These are phyloP conservation scores for Sarocladiaceae sp. DNA, from an alignment of 2,329 filamentous ascomycete genomes.

Conservation along the genomic window DNA sequence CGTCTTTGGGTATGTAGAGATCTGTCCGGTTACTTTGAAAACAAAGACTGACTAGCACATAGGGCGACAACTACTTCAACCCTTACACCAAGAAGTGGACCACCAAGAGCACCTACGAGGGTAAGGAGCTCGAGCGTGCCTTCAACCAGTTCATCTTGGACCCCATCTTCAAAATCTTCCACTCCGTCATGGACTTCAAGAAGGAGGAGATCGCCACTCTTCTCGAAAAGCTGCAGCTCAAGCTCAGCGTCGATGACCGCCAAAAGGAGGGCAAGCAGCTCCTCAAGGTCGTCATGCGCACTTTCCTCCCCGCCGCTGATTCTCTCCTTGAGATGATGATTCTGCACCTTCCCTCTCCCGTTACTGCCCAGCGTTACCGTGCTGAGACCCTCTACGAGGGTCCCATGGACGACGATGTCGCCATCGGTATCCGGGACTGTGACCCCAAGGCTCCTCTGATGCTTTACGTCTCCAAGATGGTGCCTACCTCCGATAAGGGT, in stretches of 20 bases:
- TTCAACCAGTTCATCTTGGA: slow-evolving; percentile 99
- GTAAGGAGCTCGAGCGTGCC: slow-evolving; percentile 89
- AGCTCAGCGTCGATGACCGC: slow-evolving; percentile 81
- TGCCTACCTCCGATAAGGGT: slow-evolving; percentile 98
- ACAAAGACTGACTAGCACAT: slow-evolving; percentile 15
- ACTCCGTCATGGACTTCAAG: slow-evolving; percentile 97
- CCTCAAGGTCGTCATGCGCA: slow-evolving; percentile 97
- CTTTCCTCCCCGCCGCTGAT: slow-evolving; percentile 97
- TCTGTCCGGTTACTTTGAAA: too few relatives aligned
- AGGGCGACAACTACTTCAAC: slow-evolving; percentile 99
- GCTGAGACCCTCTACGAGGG: slow-evolving; percentile 98
- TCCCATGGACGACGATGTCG: slow-evolving; percentile 85
- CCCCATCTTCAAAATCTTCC: slow-evolving; percentile 99
- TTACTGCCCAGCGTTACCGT: slow-evolving; percentile 96
- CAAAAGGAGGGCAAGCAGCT: slow-evolving; percentile 96
- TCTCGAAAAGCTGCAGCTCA: slow-evolving; percentile 90
- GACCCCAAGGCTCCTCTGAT: slow-evolving; percentile 98
- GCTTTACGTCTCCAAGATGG: slow-evolving; percentile 99
- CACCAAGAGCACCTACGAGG: slow-evolving; percentile 84
- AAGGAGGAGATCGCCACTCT: slow-evolving; percentile 83
- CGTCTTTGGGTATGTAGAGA: slow-evolving; percentile 98
- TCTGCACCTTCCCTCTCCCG: slow-evolving; percentile 94
- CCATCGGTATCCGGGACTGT: slow-evolving; percentile 97
- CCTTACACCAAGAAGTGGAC: slow-evolving; percentile 99
- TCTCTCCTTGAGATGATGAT: slow-evolving; percentile 99